Evolutionary conservation across 306 rosid species (phyloP), one percentile per base, ranked within the genome.

Genomic region (Prunus campanulata): DNA sequence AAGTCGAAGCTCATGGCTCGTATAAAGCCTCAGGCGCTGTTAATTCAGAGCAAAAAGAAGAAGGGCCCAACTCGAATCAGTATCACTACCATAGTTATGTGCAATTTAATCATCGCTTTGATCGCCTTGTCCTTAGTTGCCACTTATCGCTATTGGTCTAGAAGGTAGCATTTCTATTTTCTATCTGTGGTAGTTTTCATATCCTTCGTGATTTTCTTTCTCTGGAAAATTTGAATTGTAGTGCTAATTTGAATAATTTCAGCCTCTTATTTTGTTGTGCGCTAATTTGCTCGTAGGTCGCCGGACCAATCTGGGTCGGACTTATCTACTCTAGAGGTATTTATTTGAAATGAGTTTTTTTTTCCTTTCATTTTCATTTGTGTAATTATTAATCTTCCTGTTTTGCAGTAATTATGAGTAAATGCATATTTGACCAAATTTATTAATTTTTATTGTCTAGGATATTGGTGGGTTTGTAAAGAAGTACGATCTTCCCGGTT

Each of bases 31-130:
- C 86, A 83, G 66, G 83, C 86, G 18, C 59, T 83, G 59, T 57
- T 83, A 66, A 55, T 79, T 57, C 86, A 79, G 11, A 83, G 86
- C 80, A 83, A 83, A 24, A 83, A 83, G 86, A 83, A 83, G 72
- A 83, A 83, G 49, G 86, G 83, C 12, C 86, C 83, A 14, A 75
- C 77, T 75, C 83, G 86, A 55, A 75, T 83, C 75, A 79, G 86
- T 78, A 72, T 66, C 24, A 39, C 86, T 16, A 71, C 83, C 54
- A 79, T 83, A 63, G 68, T 83, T 70, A 11, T 78, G 68, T 74
- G 83, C 74, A 83, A 83, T 75, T 66, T 83, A 8, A 25, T 75
- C 39, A 67, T 83, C 49, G 81, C 78, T 11, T 66, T 83, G 78
- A 42, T 79, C 60, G 81, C 81, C 55, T 66, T 83, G 70, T 79